phyloP scores from a whole-genome alignment of 148 eudicot species.

The Chenopodium berlandieri region DNA sequence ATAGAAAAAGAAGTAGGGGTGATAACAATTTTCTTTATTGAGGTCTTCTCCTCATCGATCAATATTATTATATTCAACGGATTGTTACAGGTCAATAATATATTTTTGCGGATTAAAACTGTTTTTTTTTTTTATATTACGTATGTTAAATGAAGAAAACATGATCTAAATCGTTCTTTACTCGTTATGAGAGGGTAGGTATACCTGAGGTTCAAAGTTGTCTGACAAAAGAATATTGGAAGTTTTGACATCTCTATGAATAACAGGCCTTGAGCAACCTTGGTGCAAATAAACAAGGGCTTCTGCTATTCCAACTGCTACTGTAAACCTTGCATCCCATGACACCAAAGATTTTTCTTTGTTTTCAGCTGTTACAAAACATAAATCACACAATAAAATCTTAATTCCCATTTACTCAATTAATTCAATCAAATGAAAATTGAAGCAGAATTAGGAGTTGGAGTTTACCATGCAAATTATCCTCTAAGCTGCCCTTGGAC shows the following conservation, averaged over 20 bases:
- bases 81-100: too few species aligned
- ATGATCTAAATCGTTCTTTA: not conserved
- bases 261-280: conserved; percentile 58
- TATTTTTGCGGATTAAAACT: not conserved
- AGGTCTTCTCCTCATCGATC: too few species aligned
- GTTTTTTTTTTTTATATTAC: too few species aligned
- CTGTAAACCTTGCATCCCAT: conserved; percentile 71
- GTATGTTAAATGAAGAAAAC: not conserved
- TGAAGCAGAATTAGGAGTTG: not conserved
- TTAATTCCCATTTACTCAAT: not conserved
- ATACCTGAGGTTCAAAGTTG: conserved; percentile 75
- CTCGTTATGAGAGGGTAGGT: not conserved
- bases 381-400: not conserved
- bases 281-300: conserved; percentile 69
- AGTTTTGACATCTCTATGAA: conserved; percentile 93
- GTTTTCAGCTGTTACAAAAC: conserved; percentile 37
- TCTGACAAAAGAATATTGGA: conserved; percentile 88
- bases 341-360: conserved; percentile 39
- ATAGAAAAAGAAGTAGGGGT: too few species aligned
- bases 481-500: conserved; percentile 75
- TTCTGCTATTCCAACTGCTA: conserved; percentile 81
- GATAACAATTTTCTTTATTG: too few species aligned
- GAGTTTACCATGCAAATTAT: conserved; percentile 60
- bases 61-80: too few species aligned
- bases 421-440: not conserved